Conservation (phyloP, 805 yeast species). For the Grigorovia yakushimaensis region DNA sequence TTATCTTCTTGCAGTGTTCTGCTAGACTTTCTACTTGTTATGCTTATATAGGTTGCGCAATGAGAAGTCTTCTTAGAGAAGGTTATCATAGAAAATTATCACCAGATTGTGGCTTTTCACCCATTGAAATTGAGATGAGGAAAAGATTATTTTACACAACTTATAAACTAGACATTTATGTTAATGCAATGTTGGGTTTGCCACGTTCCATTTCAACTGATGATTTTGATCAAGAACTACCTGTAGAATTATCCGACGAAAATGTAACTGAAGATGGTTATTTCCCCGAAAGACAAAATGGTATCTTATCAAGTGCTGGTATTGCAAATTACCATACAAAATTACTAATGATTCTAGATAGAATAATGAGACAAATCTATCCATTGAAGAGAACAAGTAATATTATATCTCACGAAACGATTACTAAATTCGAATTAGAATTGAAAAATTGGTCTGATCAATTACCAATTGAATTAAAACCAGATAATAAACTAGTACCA, state of each 20-base stretch:
- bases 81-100: conserved; percentile 72
- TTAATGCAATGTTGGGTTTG: conserved; percentile 78
- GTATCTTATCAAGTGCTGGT: conserved; percentile 29
- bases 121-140: conserved; percentile 75
- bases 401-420: conserved; percentile 33
- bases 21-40: conserved; percentile 86
- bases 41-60: conserved; percentile 81
- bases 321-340: conserved; percentile 82
- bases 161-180: conserved; percentile 83
- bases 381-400: conserved; percentile 36
- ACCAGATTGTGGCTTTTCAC: conserved; percentile 35
- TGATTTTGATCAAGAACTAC: conserved; percentile 76
- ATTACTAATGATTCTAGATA: conserved; percentile 58
- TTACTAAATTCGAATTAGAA: conserved; percentile 60
- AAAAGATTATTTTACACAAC: conserved; percentile 84
- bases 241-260: conserved; percentile 78
- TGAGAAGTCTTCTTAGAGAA: conserved; percentile 75
- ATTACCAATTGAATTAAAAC: conserved; percentile 65
- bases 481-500: conserved; percentile 31
- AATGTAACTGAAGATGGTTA: conserved; percentile 57
- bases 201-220: conserved; percentile 69
- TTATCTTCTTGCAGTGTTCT: conserved; percentile 73
- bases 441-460: conserved; percentile 64
- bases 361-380: conserved; percentile 62
- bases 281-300: conserved; percentile 17